Evolutionary conservation across 2,329 filamentous ascomycete species (phyloP).

Genomic region (Beauveria caledonica): DNA sequence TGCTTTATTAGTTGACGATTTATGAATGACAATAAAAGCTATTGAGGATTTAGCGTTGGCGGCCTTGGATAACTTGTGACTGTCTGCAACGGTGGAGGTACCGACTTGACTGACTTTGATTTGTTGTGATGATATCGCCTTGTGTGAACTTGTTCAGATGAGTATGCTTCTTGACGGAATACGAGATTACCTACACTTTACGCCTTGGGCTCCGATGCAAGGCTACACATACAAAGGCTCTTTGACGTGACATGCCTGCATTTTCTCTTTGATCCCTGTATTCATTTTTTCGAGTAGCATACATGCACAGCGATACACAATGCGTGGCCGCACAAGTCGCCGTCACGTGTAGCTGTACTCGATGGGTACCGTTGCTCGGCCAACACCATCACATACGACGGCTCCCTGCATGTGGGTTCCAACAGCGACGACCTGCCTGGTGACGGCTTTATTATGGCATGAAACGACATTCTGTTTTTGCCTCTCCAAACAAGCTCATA

Average conservation of each 20-base stretch:
- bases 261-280: not conserved
- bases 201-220: too few species aligned
- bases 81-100: not conserved
- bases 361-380: not conserved
- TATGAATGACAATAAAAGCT: slow-evolving; percentile 33
- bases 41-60: slow-evolving; percentile 2
- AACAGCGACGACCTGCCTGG: not conserved
- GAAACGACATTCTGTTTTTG: not conserved
- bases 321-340: not conserved
- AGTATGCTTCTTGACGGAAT: too few species aligned
- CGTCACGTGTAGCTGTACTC: not conserved
- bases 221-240: too few species aligned
- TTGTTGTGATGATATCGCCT: too few species aligned
- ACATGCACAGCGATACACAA: not conserved
- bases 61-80: not conserved
- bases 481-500: not conserved
- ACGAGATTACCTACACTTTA: too few species aligned
- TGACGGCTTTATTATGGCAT: not conserved
- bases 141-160: too few species aligned
- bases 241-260: too few species aligned
- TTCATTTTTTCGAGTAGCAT: not conserved
- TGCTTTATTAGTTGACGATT: slow-evolving; percentile 32
- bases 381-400: not conserved
- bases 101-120: too few species aligned
- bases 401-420: not conserved